Base-by-base conservation (phyloP, 352 stramenopile genomes). In the Phytophthora sp. region DNA sequence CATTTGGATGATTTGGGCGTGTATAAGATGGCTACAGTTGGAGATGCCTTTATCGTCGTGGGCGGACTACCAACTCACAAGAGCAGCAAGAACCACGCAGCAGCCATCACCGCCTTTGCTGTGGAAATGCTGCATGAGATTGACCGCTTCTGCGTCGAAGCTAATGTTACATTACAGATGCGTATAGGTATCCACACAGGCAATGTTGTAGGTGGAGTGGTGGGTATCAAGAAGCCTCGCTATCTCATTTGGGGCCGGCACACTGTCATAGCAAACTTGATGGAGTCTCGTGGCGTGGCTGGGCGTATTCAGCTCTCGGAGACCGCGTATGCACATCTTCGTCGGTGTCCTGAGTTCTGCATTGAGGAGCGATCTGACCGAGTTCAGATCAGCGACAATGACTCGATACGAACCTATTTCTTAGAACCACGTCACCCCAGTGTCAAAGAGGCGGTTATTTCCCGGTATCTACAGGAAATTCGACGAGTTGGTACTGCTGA, bases 21-120 rank as follows among this genome's bases (percentile, higher is more conserved):
- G 11, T 96, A 95, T 77, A 95, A 95, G 50, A 90, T 96, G 78
- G 88, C 12, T n/a, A n/a, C n/a, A n/a, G n/a, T n/a, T n/a, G n/a
- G n/a, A n/a, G 86, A 95, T 64, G 88, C 85, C 1, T 96, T 94
- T 52, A 93, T 96, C 27, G 88, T 93, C 31, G 80, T 95, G 11
- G 86, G 80, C 4, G 86, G 83, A 0, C 41, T 96, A 12, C 82
- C 86, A 11, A 80, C 74, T 24, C 80, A 92, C 68, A 91, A 89
- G 64, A 92, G 81, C 51, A 71, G 80, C 39, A 80, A 87, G 49
- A 70, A 93, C 41, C 85, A 95, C 41, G n/a, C n/a, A n/a, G 83
- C 85, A 12, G 87, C 85, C 15, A 85, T 95, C 55, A 71, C 88
- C 11, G 85, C 81, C 13, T 95, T 94, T 56, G 88, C 88, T 18